phyloP scores from a whole-genome alignment of 1,284 basidiomycete genomes.

The Caloboletus inedulis region DNA sequence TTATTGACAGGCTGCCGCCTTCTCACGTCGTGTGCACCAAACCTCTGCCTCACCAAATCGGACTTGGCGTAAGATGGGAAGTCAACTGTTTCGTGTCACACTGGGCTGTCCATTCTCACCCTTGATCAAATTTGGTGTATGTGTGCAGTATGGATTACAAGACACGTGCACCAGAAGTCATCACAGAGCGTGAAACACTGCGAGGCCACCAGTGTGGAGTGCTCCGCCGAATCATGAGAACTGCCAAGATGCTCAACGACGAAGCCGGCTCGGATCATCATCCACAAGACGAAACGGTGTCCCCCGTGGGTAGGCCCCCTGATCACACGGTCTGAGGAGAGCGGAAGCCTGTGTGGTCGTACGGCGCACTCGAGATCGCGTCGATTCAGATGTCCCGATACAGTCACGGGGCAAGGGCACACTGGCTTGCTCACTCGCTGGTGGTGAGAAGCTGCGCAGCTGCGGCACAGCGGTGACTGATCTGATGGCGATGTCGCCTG shows the following conservation, averaged over 20 bases:
- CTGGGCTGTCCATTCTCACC: neutral
- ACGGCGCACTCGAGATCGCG: neutral
- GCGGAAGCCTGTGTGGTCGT: too few species aligned
- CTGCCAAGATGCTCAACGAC: neutral
- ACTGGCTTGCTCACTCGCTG: too few species aligned
- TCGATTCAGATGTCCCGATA: neutral
- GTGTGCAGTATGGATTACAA: too few species aligned
- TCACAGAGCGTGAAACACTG: too few species aligned
- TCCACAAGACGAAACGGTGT: neutral
- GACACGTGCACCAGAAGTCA: too few species aligned
- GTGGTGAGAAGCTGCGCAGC: neutral
- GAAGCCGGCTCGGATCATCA: neutral
- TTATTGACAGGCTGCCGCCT: too few species aligned
- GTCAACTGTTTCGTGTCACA: neutral
- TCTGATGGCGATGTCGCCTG: too few species aligned
- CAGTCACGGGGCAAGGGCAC: too few species aligned
- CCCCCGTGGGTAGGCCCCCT: neutral
- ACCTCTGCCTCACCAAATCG: neutral
- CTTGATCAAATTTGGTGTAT: too few species aligned
- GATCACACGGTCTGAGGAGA: neutral
- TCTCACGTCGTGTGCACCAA: neutral
- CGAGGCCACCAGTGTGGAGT: neutral
- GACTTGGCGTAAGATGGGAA: neutral
- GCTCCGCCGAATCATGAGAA: neutral
- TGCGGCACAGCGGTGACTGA: neutral